phyloP scores from a whole-genome alignment of 257 asterid genomes.

The Rehmannia glutinosa region DNA sequence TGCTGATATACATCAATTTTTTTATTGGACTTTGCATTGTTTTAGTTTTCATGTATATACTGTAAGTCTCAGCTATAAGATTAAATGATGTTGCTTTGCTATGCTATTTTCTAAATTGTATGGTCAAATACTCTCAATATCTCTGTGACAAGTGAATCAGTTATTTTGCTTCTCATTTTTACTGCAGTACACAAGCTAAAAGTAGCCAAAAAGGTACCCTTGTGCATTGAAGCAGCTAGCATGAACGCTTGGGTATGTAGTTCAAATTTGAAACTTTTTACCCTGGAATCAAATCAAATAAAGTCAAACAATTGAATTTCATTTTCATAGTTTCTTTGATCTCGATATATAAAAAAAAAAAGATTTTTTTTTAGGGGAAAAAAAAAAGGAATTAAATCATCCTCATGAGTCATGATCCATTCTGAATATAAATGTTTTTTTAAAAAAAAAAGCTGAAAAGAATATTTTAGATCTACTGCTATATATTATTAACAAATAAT shows the following conservation, averaged over 20 bases:
- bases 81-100: background rate
- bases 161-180: background rate
- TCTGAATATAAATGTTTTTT: background rate
- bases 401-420: background rate
- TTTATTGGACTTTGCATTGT: background rate
- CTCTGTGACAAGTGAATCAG: background rate
- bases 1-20: background rate
- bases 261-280: background rate
- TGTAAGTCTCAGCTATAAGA: background rate
- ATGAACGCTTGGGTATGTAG: background rate
- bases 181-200: background rate
- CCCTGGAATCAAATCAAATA: background rate
- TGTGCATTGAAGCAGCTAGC: background rate
- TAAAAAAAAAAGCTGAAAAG: background rate
- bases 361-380: too few species aligned
- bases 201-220: constrained; percentile 2
- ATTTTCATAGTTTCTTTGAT: background rate
- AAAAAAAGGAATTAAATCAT: background rate
- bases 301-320: background rate
- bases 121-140: background rate
- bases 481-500: background rate
- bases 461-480: background rate
- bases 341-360: too few species aligned
- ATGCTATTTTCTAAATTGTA: background rate
- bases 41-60: background rate